Evolutionary conservation across 768 basidiomycete species (phyloP), one percentile per base, ranked within the genome.

Genomic region (Boletus subcaerulescens): DNA sequence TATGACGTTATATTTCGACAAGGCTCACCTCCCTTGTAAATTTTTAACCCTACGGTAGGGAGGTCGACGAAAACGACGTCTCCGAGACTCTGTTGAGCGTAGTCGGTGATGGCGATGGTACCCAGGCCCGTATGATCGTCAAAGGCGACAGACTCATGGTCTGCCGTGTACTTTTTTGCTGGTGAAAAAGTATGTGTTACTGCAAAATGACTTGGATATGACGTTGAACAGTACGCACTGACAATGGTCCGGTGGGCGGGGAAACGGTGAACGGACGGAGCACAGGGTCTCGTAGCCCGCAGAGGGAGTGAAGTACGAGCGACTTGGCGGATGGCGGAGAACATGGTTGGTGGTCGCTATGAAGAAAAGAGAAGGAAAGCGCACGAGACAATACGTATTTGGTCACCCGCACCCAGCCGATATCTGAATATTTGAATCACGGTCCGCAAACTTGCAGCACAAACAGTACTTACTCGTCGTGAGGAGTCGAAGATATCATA

Each of bases 21-120:
- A 40, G 17, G 71, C 93, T 63, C 61, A 95, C 95, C 91, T 62
- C 89, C 91, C 71, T 88, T 76, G 9, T 67, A 66, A 50, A 98
- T 75, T 54, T 80, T 69, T 0, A 80, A 76, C 5, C 89, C 93
- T 10, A 79, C 66, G 11, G 67, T 62, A 2, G 92, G 91, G 45
- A 99, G 80, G 70, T 98, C 97, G 45, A 98, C 94, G 74, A 91
- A 99, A 45, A 98, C 97, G 48, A 98, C 93, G 69, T 99, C 97
- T 32, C 97, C 97, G 3, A 99, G 80, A 33, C 86, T 85, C 46
- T 85, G 79, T 71, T 98, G 93, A 2, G 97, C 97, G 67, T 97
- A 89, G 67, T 96, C 77, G 15, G 97, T 98, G 67, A 99, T 91
- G 41, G 84, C 82, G 42, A 98, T 78, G 9, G 81, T 87, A 36